Evolutionary conservation across 23 red algal species (phyloP).

Genomic region (Chondrus crispus): DNA sequence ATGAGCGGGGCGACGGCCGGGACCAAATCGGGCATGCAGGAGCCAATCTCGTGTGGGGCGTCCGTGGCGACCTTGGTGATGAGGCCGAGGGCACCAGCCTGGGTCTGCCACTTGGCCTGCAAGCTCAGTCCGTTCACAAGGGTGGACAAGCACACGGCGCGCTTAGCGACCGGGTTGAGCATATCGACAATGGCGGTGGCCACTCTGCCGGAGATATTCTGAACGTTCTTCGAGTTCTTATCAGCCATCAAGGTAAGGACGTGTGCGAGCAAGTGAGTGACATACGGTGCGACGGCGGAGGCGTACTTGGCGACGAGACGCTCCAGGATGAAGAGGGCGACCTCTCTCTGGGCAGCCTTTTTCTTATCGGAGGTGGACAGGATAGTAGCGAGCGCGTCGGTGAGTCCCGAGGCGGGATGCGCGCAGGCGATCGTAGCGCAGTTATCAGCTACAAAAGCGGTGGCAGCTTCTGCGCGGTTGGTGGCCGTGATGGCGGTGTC

Average conservation of each 20-base stretch:
- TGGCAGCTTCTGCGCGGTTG: conserved; percentile 17
- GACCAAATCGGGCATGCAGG: conserved; percentile 74
- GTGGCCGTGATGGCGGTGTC: conserved; percentile 2
- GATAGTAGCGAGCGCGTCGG: not conserved
- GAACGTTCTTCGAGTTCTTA: conserved; percentile 61
- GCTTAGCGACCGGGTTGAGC: conserved; percentile 59
- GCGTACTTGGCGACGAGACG: conserved; percentile 18
- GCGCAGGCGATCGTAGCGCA: not conserved
- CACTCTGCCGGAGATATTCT: conserved; percentile 30
- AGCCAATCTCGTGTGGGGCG: conserved; percentile 78
- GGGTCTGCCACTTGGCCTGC: conserved; percentile 75
- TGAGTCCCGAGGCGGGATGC: not conserved
- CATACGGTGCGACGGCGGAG: conserved; percentile 22
- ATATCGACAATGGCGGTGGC: conserved; percentile 30
- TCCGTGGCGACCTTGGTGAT: conserved; percentile 66
- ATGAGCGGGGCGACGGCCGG: conserved; percentile 66
- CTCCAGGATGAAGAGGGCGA: conserved; percentile 24
- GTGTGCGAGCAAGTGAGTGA: conserved; percentile 29
- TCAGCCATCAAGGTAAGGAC: conserved; percentile 67
- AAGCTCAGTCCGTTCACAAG: conserved; percentile 57
- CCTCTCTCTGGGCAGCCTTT: conserved; percentile 48
- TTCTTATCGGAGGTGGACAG: conserved; percentile 78
- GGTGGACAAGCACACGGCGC: conserved; percentile 37
- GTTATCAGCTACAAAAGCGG: conserved; percentile 26
- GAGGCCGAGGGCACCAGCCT: conserved; percentile 60